phyloP scores from a whole-genome alignment of 352 stramenopile species.

The Globisporangium uncinulatum region DNA sequence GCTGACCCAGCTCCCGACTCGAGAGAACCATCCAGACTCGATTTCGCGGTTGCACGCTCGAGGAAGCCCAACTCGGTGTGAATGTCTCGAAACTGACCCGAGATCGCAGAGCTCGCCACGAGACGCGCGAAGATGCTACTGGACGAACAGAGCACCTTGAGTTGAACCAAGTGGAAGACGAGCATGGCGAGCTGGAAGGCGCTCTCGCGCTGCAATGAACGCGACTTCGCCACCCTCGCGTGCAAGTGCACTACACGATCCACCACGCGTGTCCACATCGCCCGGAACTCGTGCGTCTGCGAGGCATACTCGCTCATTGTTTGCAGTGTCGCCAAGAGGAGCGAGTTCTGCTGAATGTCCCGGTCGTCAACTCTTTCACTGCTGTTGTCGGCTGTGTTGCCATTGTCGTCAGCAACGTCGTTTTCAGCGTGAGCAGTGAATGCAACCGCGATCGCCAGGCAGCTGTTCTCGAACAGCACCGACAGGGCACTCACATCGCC shows the following conservation, averaged over 20 bases:
- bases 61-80: slow-evolving; percentile 5
- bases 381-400: not conserved
- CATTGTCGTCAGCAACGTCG: not conserved
- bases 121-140: slow-evolving; percentile 1
- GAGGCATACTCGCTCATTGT: not conserved
- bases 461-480: not conserved
- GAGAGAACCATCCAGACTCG: not conserved
- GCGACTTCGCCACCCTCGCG: not conserved
- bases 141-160: slow-evolving; percentile 1
- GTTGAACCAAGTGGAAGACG: not conserved
- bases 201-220: not conserved
- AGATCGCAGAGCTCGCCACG: not conserved
- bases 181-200: slow-evolving; percentile 1
- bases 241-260: not conserved
- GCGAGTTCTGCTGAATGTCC: not conserved
- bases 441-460: not conserved
- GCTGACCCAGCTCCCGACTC: too few species aligned
- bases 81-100: slow-evolving; percentile 2
- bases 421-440: not conserved
- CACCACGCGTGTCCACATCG: not conserved
- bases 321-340: not conserved
- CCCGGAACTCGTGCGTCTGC: not conserved
- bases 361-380: not conserved
- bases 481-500: not conserved
- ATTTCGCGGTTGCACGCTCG: not conserved